Percentiles rank a stretch among this genome's conserved stretches.
Conservation (phyloP, 495 filamentous ascomycete species). For the Aspergillus steynii region DNA sequence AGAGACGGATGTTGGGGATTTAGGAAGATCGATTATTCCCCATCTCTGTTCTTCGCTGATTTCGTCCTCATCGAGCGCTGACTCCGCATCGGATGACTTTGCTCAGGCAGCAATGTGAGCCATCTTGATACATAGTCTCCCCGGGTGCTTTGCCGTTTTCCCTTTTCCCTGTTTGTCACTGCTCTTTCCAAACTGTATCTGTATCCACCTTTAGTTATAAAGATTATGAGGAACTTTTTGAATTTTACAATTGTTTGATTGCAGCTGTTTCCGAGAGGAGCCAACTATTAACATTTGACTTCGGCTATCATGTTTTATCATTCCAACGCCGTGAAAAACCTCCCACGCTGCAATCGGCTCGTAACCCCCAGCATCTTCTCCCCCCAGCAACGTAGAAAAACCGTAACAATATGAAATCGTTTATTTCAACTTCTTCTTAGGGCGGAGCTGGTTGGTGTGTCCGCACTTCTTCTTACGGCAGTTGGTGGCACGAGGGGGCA, state of each 20-base stretch:
- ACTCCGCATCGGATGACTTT: constrained; percentile 15
- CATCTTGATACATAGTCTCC: not conserved
- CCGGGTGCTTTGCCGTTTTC: not conserved
- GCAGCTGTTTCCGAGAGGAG: constrained; percentile 43
- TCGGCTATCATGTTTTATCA: constrained; percentile 47
- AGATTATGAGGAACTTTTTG: constrained; percentile 19
- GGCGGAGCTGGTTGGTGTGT: constrained; percentile 98
- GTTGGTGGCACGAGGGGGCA: constrained; percentile 98
- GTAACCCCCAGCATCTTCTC: constrained; percentile 32
- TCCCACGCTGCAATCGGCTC: constrained; percentile 45
- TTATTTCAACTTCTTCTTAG: constrained; percentile 99
- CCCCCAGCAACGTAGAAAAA: constrained; percentile 45
- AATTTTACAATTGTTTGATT: constrained; percentile 47
- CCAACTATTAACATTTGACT: constrained; percentile 45
- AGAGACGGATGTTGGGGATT: constrained; percentile 31
- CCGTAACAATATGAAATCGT: constrained; percentile 47
- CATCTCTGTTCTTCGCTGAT: not conserved
- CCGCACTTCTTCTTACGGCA: constrained; percentile 99
- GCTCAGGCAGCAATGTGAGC: constrained; percentile 27
- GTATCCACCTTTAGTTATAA: constrained; percentile 13
- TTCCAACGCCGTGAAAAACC: constrained; percentile 50
- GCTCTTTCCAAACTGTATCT: constrained; percentile 4
- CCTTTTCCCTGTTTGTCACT: constrained; percentile 11
- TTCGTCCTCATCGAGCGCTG: constrained; percentile 7
- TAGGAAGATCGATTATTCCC: constrained; percentile 1